Conservation (phyloP, 1,284 basidiomycete species). For the Ustilago cynodontis region DNA sequence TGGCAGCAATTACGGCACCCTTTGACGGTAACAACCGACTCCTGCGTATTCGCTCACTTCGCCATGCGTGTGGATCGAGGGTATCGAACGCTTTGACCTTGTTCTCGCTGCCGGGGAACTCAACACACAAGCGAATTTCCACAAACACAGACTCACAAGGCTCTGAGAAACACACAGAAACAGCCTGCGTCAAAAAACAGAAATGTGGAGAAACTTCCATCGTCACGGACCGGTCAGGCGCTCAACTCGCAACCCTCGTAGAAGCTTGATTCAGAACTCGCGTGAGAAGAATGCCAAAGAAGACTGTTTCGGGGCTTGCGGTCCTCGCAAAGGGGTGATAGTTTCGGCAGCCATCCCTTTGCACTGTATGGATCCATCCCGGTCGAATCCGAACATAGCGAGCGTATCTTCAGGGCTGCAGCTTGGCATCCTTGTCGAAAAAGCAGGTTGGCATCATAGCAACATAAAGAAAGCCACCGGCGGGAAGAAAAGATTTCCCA, state of each 20-base stretch:
- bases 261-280: background rate
- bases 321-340: background rate
- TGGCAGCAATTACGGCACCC: too few relatives aligned
- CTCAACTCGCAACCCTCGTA: background rate
- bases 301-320: background rate
- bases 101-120: background rate
- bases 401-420: background rate
- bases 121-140: too few relatives aligned
- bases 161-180: background rate
- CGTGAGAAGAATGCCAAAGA: background rate
- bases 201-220: too few relatives aligned
- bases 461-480: background rate
- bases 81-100: background rate
- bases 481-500: background rate
- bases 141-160: too few relatives aligned
- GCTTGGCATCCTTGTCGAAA: background rate
- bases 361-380: background rate
- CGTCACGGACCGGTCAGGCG: background rate
- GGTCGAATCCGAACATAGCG: background rate
- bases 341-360: too few relatives aligned
- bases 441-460: constrained; percentile 2
- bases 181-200: background rate
- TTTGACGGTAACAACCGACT: background rate
- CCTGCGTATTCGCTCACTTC: background rate
- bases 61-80: background rate